Conservation (phyloP, 148 eudicot species). For the Arbutus unedo region DNA sequence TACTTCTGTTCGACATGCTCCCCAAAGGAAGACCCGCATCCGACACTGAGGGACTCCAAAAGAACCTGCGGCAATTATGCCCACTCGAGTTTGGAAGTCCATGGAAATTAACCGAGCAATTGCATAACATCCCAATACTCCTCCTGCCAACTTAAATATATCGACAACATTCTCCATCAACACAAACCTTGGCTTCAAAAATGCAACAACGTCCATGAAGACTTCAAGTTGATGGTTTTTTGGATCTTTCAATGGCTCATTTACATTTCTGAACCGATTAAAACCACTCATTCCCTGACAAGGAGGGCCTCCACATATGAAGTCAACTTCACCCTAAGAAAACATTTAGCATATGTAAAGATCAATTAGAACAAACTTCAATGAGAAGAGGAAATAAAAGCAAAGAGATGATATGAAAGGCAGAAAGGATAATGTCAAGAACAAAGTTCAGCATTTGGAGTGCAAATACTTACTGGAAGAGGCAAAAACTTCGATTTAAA, state of each 20-base stretch:
- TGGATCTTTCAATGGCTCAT: constrained; percentile 26
- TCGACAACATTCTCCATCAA: constrained; percentile 43
- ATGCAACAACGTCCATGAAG: constrained; percentile 33
- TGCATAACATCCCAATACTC: constrained; percentile 27
- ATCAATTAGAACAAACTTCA: background rate
- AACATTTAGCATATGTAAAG: background rate
- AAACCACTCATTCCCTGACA: constrained; percentile 47
- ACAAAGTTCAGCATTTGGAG: background rate
- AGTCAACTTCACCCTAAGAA: constrained; percentile 28
- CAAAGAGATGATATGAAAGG: background rate
- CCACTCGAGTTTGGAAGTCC: constrained; percentile 35
- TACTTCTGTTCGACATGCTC: constrained; percentile 29
- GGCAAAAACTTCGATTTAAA: constrained; percentile 27
- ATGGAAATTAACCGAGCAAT: constrained; percentile 29
- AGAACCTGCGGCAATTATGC: constrained; percentile 40
- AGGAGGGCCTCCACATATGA: constrained; percentile 44
- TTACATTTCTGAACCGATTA: constrained; percentile 25
- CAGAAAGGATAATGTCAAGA: too few species aligned
- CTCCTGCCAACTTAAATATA: constrained; percentile 24
- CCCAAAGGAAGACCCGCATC: constrained; percentile 39
- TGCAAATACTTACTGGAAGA: constrained; percentile 27
- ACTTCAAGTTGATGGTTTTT: constrained; percentile 33
- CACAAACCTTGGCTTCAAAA: constrained; percentile 28
- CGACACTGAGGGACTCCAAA: constrained; percentile 40
- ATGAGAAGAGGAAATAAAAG: background rate